phyloP scores from a whole-genome alignment of 495 filamentous ascomycete species.

The Penicillium steckii region DNA sequence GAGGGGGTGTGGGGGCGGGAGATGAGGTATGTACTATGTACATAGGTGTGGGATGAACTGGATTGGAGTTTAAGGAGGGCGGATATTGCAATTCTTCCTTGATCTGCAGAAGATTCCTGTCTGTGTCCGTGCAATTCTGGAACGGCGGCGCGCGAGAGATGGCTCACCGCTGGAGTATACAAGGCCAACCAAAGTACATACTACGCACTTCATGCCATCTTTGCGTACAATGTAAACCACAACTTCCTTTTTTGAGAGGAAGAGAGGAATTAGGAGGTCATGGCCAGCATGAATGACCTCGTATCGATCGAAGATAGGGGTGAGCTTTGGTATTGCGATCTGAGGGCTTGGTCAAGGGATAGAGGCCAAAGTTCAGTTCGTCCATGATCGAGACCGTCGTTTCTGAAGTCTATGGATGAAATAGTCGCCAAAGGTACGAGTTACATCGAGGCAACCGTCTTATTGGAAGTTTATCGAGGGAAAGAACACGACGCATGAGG shows the following conservation, averaged over 20 bases:
- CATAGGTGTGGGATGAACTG: neutral
- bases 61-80: neutral
- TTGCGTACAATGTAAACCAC: neutral
- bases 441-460: slow-evolving; percentile 9
- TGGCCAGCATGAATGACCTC: neutral
- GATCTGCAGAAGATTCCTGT: slow-evolving; percentile 1
- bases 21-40: too few relatives aligned
- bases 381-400: slow-evolving; percentile 16
- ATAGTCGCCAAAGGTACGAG: slow-evolving; percentile 4
- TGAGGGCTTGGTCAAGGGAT: neutral
- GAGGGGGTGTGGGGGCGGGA: slow-evolving; percentile 6
- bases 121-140: neutral
- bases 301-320: slow-evolving; percentile 12
- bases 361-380: slow-evolving; percentile 1
- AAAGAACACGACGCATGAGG: neutral
- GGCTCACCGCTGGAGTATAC: slow-evolving; percentile 7
- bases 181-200: neutral
- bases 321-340: neutral
- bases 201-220: neutral
- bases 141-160: neutral
- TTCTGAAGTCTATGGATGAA: slow-evolving; percentile 3
- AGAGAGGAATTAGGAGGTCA: neutral
- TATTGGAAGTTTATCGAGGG: neutral
- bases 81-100: slow-evolving; percentile 3
- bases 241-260: neutral